Conservation (phyloP, 495 filamentous ascomycete genomes). For the Penicillium robsamsonii region DNA sequence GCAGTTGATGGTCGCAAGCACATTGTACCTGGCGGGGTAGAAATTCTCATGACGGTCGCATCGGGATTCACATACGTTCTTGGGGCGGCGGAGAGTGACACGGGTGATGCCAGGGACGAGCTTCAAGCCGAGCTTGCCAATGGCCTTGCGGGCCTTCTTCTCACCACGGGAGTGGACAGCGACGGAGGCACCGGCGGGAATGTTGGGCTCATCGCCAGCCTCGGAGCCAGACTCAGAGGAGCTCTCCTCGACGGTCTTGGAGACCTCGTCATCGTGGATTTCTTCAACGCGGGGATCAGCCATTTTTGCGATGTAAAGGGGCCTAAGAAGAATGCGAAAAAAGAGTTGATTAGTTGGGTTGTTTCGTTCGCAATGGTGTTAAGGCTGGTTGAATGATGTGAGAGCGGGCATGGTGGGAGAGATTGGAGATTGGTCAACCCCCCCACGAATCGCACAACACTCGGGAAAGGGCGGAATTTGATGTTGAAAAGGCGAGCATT, state of each 20-base stretch:
- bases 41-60: constrained; percentile 11
- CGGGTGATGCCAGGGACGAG: constrained; percentile 95
- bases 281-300: constrained; percentile 97
- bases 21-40: constrained; percentile 3
- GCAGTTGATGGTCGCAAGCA: not conserved
- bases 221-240: constrained; percentile 71
- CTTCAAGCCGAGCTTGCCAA: constrained; percentile 95
- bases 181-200: constrained; percentile 83
- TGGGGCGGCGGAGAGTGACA: constrained; percentile 94
- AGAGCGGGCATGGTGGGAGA: constrained; percentile 23
- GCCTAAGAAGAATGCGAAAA: constrained; percentile 28
- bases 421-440: constrained; percentile 12
- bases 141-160: constrained; percentile 99
- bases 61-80: constrained; percentile 67
- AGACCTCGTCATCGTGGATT: constrained; percentile 76
- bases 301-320: constrained; percentile 60
- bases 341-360: constrained; percentile 12
- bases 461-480: constrained; percentile 29
- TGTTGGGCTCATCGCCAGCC: constrained; percentile 65
- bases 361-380: constrained; percentile 6
- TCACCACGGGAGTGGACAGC: constrained; percentile 96
- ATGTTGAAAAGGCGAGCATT: constrained; percentile 24
- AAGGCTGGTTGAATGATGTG: constrained; percentile 15
- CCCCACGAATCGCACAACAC: constrained; percentile 31
- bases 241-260: constrained; percentile 82